Evolutionary conservation across 257 asterid genomes (phyloP), one percentile per base, ranked within the genome.

Genomic region (Nicotiana otophora): DNA sequence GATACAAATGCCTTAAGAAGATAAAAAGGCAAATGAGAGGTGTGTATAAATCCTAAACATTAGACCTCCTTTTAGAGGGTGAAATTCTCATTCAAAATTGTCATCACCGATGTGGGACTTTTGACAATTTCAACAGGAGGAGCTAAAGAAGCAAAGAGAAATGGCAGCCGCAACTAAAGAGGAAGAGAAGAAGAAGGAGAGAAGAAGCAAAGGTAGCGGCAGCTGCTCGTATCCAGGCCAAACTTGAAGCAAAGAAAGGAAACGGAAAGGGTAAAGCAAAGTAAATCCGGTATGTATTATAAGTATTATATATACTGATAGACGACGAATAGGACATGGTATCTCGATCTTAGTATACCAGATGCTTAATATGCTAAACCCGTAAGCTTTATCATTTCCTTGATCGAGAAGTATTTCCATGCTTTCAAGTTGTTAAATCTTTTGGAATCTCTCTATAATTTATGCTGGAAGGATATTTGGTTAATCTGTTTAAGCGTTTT

Each of bases 141-240:
- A 94, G 87, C 92, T 96, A 28, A 96, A 94, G 89, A 94, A 94
- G 85, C 99, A 93, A 87, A 89, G 99, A 86, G 99, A 96, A 87
- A 36, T 86, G 46, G 97, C 90, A 0, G 97, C 99, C 63, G 89
- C 97, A 5, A 81, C 77, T 5, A 96, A 96, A 82, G 98, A 94
- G 89, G 99, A 93, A 85, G 99, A 96, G 84, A 96, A 93, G 89
- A 96, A 94, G 95, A 96, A 94, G 26, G 89, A 87, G 99, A 78
- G 99, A 96, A 90, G 99, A 94, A 85, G 99, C 99, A 2, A 94
- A 96, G 90, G 98, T 97, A 0, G 98, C 98, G 0, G 99, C 99
- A 7, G 95, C 99, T 28, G 99, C 99, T 42, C 90, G 98, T 76
- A 90, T 96, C 65, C 99, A 93, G 88, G 97, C 99, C 84, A 96